These are phyloP conservation scores for Hypericum perforatum DNA, from an alignment of 345 rosid species.

Conservation along the genomic window DNA sequence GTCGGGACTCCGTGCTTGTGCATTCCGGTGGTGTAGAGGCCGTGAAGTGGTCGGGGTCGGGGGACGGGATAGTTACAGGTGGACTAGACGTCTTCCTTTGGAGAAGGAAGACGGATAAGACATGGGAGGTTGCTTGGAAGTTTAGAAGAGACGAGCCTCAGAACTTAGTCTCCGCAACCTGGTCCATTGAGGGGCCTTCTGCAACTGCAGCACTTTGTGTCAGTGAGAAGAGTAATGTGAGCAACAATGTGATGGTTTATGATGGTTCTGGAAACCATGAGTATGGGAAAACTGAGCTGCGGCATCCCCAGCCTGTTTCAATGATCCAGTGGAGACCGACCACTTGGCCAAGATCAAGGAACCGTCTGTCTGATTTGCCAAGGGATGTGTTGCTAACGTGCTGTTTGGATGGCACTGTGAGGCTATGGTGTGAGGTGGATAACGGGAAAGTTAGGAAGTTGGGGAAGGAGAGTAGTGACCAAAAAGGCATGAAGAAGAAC, in stretches of 20 bases:
- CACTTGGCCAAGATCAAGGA: constrained; percentile 24
- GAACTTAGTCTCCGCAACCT: constrained; percentile 70
- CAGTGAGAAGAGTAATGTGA: constrained; percentile 26
- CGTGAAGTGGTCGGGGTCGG: constrained; percentile 72
- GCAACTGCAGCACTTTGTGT: constrained; percentile 45
- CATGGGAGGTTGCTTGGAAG: constrained; percentile 92
- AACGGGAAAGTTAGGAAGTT: no score
- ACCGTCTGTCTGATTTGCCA: constrained; percentile 18
- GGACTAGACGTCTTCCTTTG: constrained; percentile 67
- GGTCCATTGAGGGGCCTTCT: constrained; percentile 64
- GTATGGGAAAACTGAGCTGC: constrained; percentile 34
- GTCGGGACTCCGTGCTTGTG: constrained; percentile 76
- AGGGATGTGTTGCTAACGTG: no score
- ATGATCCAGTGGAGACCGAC: constrained; percentile 84
- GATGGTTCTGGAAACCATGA: constrained; percentile 37
- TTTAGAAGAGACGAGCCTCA: constrained; percentile 49
- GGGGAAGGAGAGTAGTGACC: no score
- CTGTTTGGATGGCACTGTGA: background rate
- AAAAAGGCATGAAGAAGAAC: no score
- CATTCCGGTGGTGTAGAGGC: constrained; percentile 71
- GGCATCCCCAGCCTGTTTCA: constrained; percentile 65
- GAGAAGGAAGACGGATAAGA: constrained; percentile 47
- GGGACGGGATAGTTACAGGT: constrained; percentile 75
- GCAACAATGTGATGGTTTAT: constrained; percentile 43
- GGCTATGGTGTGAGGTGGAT: no score